Base-by-base conservation (phyloP, 768 basidiomycete genomes). In the Mycena rebaudengoi region DNA sequence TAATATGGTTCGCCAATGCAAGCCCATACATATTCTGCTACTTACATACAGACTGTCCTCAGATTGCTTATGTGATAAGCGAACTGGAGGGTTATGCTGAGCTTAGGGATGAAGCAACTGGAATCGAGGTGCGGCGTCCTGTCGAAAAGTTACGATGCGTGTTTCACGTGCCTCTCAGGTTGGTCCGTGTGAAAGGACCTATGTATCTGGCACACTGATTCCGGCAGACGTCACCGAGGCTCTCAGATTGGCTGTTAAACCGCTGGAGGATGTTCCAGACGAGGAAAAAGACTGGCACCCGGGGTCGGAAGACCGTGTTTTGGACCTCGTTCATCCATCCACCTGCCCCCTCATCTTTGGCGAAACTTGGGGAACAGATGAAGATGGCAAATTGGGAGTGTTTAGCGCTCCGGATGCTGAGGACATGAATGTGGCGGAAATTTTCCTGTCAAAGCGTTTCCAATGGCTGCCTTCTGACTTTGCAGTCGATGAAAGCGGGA, bases 251-350 rank as follows among this genome's bases (percentile, higher is more conserved):
- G 65, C 46, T 7, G 65, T 72, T 5, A 35, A 39, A 7, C 16
- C 32, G 1, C 67, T 76, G 14, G 70, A 76, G 39, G 44, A 74
- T 35, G 65, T 75, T 4, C 70, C 73, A 1, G 71, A 70, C 12
- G 64, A 56, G 0, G 18, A 67, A 39, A 71, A 71, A 29, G 76
- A 78, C 64, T 78, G 76, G 76, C 76, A 76, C 59, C 76, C 76
- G 16, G 68, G 71, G 11, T 75, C 75, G 12, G 64, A 74, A 33
- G 48, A 67, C 4, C 71, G 65, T 20, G 76, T 76, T 7, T 72
- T 78, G 21, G 73, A 76, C 57, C 70, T 78, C 20, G 74, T 76
- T 13, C 76, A 77, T 49, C 75, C 76, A 5, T 75, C 73, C 20
- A 64, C 76, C 25, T 77, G 61, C 55, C 70, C 69, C 16, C 29